phyloP scores from a whole-genome alignment of 495 filamentous ascomycete genomes.

The Tetracladium marchalianum region DNA sequence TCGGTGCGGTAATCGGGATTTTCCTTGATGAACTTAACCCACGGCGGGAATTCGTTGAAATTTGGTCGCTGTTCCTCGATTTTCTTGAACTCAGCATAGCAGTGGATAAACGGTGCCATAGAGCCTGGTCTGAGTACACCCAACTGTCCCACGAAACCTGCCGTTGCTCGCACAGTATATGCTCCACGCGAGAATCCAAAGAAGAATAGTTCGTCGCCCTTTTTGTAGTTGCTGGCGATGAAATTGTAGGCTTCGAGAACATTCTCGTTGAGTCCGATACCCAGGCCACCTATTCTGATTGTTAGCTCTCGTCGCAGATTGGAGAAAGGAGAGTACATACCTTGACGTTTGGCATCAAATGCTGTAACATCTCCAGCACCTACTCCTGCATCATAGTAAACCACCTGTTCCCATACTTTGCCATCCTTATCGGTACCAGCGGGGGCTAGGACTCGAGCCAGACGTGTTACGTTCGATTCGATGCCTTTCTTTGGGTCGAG shows the following conservation, averaged over 20 bases:
- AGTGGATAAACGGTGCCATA: too few species aligned
- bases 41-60: too few species aligned
- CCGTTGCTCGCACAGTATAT: constrained; percentile 57
- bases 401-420: constrained; percentile 27
- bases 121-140: too few species aligned
- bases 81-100: too few species aligned
- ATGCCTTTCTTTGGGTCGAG: constrained; percentile 3
- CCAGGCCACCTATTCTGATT: constrained; percentile 34
- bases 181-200: constrained; percentile 67
- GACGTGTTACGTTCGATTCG: constrained; percentile 37
- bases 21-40: constrained; percentile 21
- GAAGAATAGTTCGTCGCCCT: constrained; percentile 62
- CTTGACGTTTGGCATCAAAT: neutral
- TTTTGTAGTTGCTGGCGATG: constrained; percentile 54
- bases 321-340: too few species aligned
- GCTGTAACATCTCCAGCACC: constrained; percentile 19
- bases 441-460: constrained; percentile 29
- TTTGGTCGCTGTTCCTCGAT: too few species aligned
- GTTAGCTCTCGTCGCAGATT: neutral
- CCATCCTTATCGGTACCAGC: constrained; percentile 25
- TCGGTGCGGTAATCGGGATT: constrained; percentile 4
- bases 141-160: constrained; percentile 11
- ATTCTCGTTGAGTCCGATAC: constrained; percentile 38
- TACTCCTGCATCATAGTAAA: constrained; percentile 44
- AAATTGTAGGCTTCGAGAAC: constrained; percentile 61